These are phyloP conservation scores for Mycena albidolilacea DNA, from an alignment of 768 basidiomycete genomes.

Conservation along the genomic window DNA sequence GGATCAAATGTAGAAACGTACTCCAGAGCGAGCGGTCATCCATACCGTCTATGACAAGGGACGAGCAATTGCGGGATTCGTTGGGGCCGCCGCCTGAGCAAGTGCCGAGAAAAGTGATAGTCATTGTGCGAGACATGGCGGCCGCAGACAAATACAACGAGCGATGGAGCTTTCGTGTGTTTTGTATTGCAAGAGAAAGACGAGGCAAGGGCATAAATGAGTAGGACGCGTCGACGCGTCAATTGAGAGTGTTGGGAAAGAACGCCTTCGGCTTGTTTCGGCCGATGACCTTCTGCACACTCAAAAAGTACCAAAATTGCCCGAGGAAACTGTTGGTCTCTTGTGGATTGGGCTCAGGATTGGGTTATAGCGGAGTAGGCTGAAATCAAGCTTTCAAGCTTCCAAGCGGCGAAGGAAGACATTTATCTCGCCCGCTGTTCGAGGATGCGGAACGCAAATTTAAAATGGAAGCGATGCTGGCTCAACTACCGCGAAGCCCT, in stretches of 20 bases:
- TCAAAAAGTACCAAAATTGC: too few species aligned
- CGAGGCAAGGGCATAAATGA: background rate
- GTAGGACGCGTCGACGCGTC: background rate
- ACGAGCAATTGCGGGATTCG: constrained; percentile 82
- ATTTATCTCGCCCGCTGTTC: background rate
- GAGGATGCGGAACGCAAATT: background rate
- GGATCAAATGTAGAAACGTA: constrained; percentile 51
- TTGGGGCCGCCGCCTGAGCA: constrained; percentile 84
- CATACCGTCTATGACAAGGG: constrained; percentile 73
- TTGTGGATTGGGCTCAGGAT: background rate
- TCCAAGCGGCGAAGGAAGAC: background rate
- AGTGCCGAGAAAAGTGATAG: constrained; percentile 83
- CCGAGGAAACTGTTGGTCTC: too few species aligned
- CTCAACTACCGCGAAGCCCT: too few species aligned
- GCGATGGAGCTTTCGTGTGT: constrained; percentile 14
- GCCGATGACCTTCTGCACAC: too few species aligned
- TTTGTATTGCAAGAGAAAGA: background rate
- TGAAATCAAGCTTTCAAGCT: background rate
- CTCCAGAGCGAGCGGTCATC: constrained; percentile 77
- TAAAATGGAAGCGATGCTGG: background rate
- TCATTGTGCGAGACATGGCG: constrained; percentile 60
- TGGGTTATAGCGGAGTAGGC: background rate
- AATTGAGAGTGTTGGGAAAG: background rate
- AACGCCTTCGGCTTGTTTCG: background rate
- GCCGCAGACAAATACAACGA: constrained; percentile 26